Conservation (phyloP, 2,329 filamentous ascomycete genomes). For the Mariannaea sp. region DNA sequence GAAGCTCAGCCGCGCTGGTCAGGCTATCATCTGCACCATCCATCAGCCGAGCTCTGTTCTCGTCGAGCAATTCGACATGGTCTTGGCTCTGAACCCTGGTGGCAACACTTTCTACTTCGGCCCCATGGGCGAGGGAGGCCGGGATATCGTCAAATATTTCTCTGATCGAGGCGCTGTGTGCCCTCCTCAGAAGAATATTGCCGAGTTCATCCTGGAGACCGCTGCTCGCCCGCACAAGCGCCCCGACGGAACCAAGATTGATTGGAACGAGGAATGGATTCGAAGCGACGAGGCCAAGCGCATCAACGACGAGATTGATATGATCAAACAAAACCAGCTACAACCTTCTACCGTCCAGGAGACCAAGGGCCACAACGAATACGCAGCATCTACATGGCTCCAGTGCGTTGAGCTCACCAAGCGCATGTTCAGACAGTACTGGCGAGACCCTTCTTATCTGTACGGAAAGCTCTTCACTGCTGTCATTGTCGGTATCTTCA, state of each 20-base stretch:
- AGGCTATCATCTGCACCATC: constrained; percentile 63
- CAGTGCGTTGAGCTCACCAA: constrained; percentile 71
- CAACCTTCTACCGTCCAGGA: background rate
- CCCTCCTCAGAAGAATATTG: constrained; percentile 57
- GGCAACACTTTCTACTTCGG: constrained; percentile 58
- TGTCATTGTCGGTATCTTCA: constrained; percentile 75
- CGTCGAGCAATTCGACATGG: constrained; percentile 58
- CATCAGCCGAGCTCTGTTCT: constrained; percentile 59
- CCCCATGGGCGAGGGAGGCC: constrained; percentile 53
- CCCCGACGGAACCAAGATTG: constrained; percentile 48
- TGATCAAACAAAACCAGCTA: background rate
- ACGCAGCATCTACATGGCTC: constrained; percentile 64
- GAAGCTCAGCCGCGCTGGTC: constrained; percentile 59
- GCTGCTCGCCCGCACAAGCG: constrained; percentile 41
- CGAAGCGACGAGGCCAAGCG: constrained; percentile 63
- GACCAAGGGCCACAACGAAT: constrained; percentile 52
- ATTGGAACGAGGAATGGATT: constrained; percentile 78
- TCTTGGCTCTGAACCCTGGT: constrained; percentile 55
- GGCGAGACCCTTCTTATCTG: constrained; percentile 75
- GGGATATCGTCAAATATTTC: constrained; percentile 55
- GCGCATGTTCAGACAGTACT: constrained; percentile 72
- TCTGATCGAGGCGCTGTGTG: constrained; percentile 66
- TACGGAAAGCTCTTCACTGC: constrained; percentile 77
- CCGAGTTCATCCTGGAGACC: constrained; percentile 54
- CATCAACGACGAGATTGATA: constrained; percentile 65